Evolutionary conservation across 495 filamentous ascomycete genomes (phyloP).

Genomic region (Letharia columbiana): DNA sequence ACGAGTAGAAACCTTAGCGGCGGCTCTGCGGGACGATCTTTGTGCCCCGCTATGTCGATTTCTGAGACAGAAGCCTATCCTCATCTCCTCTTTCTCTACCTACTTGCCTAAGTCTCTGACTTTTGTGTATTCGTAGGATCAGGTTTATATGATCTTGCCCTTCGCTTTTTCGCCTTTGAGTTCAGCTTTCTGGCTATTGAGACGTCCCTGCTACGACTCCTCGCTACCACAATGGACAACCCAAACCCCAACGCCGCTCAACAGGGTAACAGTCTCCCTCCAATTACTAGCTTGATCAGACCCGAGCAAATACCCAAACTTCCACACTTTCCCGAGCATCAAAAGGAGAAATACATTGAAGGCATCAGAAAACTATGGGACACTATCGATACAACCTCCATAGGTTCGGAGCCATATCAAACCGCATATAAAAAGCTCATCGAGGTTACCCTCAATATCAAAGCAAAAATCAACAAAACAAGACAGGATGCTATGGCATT

Average conservation of each 20-base stretch:
- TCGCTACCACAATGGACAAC: slow-evolving; percentile 9
- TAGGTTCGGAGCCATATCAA: slow-evolving; percentile 48
- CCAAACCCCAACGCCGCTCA: background rate
- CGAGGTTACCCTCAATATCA: slow-evolving; percentile 44
- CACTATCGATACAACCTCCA: slow-evolving; percentile 48
- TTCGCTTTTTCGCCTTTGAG: background rate
- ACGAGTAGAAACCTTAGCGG: background rate
- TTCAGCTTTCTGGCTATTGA: background rate
- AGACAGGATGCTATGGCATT: slow-evolving; percentile 17
- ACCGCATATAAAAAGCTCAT: slow-evolving; percentile 55
- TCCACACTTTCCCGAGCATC: slow-evolving; percentile 45
- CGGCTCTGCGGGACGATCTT: slow-evolving; percentile 3
- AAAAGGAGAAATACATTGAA: slow-evolving; percentile 57
- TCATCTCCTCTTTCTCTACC: background rate
- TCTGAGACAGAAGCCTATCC: background rate
- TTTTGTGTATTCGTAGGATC: background rate
- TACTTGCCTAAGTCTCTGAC: background rate
- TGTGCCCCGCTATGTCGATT: background rate
- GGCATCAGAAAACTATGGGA: slow-evolving; percentile 55
- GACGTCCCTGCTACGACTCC: background rate
- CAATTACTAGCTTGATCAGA: slow-evolving; percentile 33
- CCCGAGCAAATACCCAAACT: slow-evolving; percentile 47
- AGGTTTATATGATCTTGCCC: background rate
- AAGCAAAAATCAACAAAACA: slow-evolving; percentile 10
- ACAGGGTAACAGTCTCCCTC: slow-evolving; percentile 1